Base-by-base conservation (phyloP, 1,284 basidiomycete genomes). In the Trichosporon ovoides region DNA sequence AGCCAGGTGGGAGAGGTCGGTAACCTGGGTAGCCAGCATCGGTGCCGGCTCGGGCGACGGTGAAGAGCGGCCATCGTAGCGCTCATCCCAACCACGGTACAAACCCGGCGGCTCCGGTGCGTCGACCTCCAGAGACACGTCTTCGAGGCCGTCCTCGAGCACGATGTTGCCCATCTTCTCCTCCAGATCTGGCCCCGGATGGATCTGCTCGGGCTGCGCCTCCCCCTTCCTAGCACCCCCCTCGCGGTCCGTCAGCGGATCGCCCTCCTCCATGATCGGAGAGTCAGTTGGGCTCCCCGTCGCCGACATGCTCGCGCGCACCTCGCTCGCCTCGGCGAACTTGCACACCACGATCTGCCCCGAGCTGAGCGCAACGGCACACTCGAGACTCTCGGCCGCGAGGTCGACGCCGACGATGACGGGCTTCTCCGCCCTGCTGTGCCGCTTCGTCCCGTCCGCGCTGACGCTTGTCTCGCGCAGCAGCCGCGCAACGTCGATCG, bases 341-440 rank as follows among this genome's bases (percentile, higher is more conserved):
- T 83, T 81, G 68, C 83, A 86, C 2, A 89, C 75, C 16, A 89
- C 66, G 3, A 90, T 71, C 59, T 89, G 85, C 2, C 89, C 89
- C 1, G 84, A 83, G 12, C 71, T 74, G 50, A 91, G 72, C 2
- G 82, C 81, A 19, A 88, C 77, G 0, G 81, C 83, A 56, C 84
- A 83, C 73, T 91, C 89, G 36, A 87, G 74, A 0, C 86, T 84
- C 65, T 88, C 85, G 0, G 79, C 71, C 5, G 86, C 83, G 22
- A 91, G 76, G 46, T 84, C 77, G 0, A 84, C 81, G 5, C 78
- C 78, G n/a, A 81, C 77, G 52, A 89, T 82, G 66, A 75, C 56
- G 0, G 77, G 73, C 0, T 73, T 65, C 56, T 75, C 73, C 4
- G 68, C 55, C 0, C 28, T 31, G 28, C 28, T 31, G 28, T 31